A percentile compares a stretch with the other conserved stretches of the same genome.
phyloP scores from a whole-genome alignment of 2,329 filamentous ascomycete species.

The Dryadomyces sulphureus region DNA sequence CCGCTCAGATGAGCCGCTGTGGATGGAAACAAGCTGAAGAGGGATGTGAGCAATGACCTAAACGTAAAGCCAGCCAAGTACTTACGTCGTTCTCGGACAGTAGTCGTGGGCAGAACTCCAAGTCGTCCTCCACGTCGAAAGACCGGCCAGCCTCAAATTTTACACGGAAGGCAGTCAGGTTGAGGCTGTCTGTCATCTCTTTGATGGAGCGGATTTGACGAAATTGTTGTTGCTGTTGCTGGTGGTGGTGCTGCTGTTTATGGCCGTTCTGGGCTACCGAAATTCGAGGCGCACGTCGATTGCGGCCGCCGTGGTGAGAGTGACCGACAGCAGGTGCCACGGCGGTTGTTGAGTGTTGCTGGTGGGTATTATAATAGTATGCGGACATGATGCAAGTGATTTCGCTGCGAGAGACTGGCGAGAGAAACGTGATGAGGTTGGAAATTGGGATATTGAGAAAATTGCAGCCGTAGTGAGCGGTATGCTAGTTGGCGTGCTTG shows the following conservation, averaged over 20 bases:
- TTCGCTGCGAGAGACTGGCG: no score
- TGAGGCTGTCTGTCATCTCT: slow-evolving; percentile 66
- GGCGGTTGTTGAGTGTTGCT: slow-evolving; percentile 40
- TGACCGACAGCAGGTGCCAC: slow-evolving; percentile 45
- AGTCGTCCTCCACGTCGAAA: slow-evolving; percentile 90
- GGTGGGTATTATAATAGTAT: slow-evolving; percentile 48
- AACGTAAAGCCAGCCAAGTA: slow-evolving; percentile 13
- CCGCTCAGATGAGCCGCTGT: slow-evolving; percentile 77
- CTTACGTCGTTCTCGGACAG: slow-evolving; percentile 88
- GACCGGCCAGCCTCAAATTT: slow-evolving; percentile 85
- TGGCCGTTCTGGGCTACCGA: slow-evolving; percentile 70
- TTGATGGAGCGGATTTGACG: slow-evolving; percentile 75
- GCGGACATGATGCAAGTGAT: slow-evolving; percentile 34
- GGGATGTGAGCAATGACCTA: not conserved
- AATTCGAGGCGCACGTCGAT: slow-evolving; percentile 68
- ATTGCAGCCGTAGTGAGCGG: not conserved
- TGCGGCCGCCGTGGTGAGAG: slow-evolving; percentile 71
- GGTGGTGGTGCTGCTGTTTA: slow-evolving; percentile 39
- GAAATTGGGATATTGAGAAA: not conserved
- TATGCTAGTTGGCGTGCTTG: not conserved
- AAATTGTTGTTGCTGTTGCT: slow-evolving; percentile 58
- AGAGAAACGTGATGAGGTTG: not conserved
- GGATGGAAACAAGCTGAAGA: slow-evolving; percentile 71
- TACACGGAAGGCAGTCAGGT: slow-evolving; percentile 63
- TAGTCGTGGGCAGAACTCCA: slow-evolving; percentile 87